Evolutionary conservation across 257 asterid species (phyloP).

Genomic region (Przewalskia tangutica): DNA sequence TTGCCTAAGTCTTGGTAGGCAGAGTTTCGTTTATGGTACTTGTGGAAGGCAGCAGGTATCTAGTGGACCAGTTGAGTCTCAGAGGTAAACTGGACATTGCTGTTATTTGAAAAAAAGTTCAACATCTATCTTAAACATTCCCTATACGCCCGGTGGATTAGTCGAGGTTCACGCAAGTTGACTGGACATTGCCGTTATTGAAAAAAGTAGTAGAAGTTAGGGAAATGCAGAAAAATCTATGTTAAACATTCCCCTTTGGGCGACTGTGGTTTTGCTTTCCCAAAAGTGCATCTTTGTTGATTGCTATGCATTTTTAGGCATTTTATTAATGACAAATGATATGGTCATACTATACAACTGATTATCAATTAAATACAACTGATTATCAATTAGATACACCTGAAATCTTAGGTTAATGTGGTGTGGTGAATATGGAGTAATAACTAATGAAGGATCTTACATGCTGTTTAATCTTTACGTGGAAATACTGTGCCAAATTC

Average conservation of each 20-base stretch:
- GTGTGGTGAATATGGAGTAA: neutral
- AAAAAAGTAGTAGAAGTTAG: neutral
- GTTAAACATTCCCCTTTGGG: neutral
- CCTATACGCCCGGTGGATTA: neutral
- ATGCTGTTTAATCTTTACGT: too few relatives aligned
- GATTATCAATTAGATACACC: neutral
- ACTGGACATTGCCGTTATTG: neutral
- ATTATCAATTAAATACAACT: neutral
- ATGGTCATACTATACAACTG: neutral
- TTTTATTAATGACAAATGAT: neutral
- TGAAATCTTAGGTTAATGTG: neutral
- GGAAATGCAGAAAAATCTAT: neutral
- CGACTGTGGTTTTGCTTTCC: neutral
- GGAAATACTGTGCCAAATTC: neutral
- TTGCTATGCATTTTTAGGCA: neutral
- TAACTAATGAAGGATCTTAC: neutral
- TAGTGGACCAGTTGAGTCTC: neutral
- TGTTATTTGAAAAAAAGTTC: too few relatives aligned
- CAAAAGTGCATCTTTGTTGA: neutral
- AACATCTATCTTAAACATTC: neutral
- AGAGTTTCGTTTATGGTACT: neutral
- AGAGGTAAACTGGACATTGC: neutral
- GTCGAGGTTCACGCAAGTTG: neutral
- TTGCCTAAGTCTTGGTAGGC: neutral
- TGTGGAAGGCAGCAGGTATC: neutral